These are phyloP conservation scores for Paraphoma chrysanthemicola DNA, from an alignment of 2,329 filamentous ascomycete species.

Conservation along the genomic window DNA sequence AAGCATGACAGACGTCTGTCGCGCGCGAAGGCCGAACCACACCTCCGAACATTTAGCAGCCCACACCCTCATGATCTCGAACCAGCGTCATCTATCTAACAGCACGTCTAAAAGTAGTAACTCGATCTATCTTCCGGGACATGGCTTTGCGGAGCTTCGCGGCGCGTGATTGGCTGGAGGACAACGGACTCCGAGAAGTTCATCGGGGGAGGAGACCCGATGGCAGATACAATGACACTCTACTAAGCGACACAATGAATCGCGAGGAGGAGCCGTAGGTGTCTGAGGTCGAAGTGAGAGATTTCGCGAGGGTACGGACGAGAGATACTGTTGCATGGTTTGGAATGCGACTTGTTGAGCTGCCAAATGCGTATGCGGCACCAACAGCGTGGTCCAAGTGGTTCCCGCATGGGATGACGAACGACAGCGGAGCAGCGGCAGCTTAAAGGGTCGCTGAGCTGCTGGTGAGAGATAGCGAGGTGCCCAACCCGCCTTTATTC, in stretches of 20 bases:
- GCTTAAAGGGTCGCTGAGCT: slow-evolving; percentile 15
- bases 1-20: background rate
- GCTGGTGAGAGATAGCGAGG: slow-evolving; percentile 30
- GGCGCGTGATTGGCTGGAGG: slow-evolving; percentile 16
- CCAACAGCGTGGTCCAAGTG: background rate
- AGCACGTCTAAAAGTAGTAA: background rate
- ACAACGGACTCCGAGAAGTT: slow-evolving; percentile 28
- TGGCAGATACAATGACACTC: slow-evolving; percentile 4
- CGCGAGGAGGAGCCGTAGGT: background rate
- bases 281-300: background rate
- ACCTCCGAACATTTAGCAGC: background rate
- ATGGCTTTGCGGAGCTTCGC: background rate
- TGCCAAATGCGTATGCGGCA: background rate
- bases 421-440: slow-evolving; percentile 16
- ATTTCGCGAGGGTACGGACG: too few species aligned
- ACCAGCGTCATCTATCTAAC: background rate
- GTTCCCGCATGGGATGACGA: slow-evolving; percentile 13
- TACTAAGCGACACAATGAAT: slow-evolving; percentile 4
- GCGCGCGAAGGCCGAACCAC: background rate
- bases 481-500: slow-evolving; percentile 18
- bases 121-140: background rate
- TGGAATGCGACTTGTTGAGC: background rate
- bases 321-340: too few species aligned
- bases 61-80: background rate
- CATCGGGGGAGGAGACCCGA: slow-evolving; percentile 32